phyloP scores from a whole-genome alignment of 2,329 filamentous ascomycete species.

The Diaporthe vexans region DNA sequence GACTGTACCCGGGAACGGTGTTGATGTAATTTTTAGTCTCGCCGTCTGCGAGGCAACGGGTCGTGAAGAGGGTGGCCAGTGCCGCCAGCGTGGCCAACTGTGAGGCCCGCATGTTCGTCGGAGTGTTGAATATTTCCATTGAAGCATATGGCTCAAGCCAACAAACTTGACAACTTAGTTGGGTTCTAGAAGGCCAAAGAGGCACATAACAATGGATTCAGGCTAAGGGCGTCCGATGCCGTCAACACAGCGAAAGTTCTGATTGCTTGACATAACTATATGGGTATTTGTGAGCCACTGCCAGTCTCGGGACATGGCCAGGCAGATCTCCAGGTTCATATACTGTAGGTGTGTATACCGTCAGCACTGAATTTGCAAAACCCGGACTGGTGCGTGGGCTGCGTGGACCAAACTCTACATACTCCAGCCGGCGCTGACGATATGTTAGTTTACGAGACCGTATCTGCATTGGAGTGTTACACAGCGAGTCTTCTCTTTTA shows the following conservation, averaged over 20 bases:
- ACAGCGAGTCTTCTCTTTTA: not conserved
- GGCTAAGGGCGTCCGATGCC: no score
- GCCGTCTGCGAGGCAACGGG: not conserved
- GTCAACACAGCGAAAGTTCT: no score
- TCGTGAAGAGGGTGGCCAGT: not conserved
- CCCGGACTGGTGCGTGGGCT: not conserved
- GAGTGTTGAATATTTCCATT: not conserved
- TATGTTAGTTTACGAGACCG: not conserved
- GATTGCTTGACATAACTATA: not conserved
- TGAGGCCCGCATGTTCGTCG: not conserved
- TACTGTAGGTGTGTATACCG: not conserved
- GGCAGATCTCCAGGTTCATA: not conserved
- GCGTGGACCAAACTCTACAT: no score
- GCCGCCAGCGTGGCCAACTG: not conserved
- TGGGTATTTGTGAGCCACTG: not conserved
- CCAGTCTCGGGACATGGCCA: not conserved
- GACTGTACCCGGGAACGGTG: not conserved
- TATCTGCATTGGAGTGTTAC: not conserved
- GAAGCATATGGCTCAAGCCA: no score
- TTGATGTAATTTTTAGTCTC: not conserved
- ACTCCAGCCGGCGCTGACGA: not conserved
- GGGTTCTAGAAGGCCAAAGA: no score
- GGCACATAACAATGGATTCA: not conserved
- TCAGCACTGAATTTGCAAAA: not conserved
- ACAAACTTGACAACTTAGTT: not conserved